A percentile compares a stretch with the other conserved stretches of the same genome.
These are phyloP conservation scores for Licmophora abbreviata DNA, from an alignment of 108 stramenopile genomes.

Conservation along the genomic window DNA sequence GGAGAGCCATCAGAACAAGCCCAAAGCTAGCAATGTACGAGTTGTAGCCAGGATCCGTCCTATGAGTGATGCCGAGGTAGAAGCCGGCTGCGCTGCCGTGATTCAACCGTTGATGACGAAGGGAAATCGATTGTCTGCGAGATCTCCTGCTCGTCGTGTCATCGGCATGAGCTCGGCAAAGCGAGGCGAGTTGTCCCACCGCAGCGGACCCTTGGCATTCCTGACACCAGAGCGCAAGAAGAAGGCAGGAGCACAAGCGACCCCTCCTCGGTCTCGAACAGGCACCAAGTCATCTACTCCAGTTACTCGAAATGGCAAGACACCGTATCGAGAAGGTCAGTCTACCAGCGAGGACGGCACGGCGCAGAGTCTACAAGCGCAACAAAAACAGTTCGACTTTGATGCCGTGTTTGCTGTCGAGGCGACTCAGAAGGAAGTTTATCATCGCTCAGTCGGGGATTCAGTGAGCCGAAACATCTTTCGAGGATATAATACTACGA, in stretches of 20 bases:
- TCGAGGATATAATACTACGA: slow-evolving; percentile 25
- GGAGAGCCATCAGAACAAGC: neutral
- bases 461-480: slow-evolving; percentile 14
- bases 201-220: slow-evolving; percentile 3
- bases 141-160: neutral
- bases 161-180: neutral
- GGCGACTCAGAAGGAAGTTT: slow-evolving; percentile 19
- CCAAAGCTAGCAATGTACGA: neutral
- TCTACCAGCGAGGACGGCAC: neutral
- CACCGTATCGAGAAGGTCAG: neutral
- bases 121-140: neutral
- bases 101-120: neutral
- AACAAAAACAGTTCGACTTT: slow-evolving; percentile 11
- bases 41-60: slow-evolving; percentile 13
- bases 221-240: neutral
- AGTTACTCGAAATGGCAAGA: neutral
- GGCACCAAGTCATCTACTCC: no score
- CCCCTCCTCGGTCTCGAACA: neutral
- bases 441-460: slow-evolving; percentile 13
- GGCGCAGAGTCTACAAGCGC: no score
- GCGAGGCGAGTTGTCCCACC: neutral
- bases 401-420: slow-evolving; percentile 18
- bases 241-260: neutral
- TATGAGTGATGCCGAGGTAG: neutral
- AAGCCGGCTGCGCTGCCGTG: neutral